phyloP scores from a whole-genome alignment of 331 rosid species.

The Arachis monticola region DNA sequence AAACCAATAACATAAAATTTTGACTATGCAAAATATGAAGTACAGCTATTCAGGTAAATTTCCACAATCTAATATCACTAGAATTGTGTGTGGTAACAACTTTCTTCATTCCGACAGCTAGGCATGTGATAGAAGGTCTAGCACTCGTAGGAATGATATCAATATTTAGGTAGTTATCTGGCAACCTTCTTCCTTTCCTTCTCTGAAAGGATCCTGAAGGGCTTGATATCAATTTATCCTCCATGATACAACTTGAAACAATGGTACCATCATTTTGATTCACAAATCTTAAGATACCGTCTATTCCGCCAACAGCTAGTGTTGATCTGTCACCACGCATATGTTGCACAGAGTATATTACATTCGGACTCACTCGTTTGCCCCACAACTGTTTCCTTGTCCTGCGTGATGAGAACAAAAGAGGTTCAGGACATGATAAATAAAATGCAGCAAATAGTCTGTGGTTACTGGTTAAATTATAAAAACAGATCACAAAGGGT shows the following conservation, averaged over 20 bases:
- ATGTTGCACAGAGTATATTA: conserved; percentile 65
- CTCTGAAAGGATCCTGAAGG: conserved; percentile 39
- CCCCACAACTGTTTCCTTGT: conserved; percentile 74
- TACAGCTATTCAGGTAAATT: conserved; percentile 44
- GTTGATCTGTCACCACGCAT: conserved; percentile 63
- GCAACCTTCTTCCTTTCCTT: conserved; percentile 63
- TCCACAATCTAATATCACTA: conserved; percentile 70
- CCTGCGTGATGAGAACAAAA: conserved; percentile 51
- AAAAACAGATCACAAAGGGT: background rate
- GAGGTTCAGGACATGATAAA: background rate
- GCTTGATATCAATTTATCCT: conserved; percentile 41
- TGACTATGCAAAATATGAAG: background rate
- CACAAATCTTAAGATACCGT: conserved; percentile 69
- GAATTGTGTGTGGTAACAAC: conserved; percentile 73
- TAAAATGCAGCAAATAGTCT: background rate
- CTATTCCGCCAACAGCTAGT: conserved; percentile 83
- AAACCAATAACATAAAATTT: no score
- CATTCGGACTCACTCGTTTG: conserved; percentile 62
- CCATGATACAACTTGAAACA: conserved; percentile 49
- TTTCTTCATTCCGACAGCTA: conserved; percentile 88
- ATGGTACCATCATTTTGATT: conserved; percentile 71
- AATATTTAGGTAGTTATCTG: conserved; percentile 45
- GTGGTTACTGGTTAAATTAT: background rate
- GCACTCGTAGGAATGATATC: conserved; percentile 47
- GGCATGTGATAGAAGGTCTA: conserved; percentile 73